Percentiles rank a stretch among this genome's conserved stretches.
These are phyloP conservation scores for Neonectria ditissima DNA, from an alignment of 2,329 filamentous ascomycete species.

Conservation along the genomic window DNA sequence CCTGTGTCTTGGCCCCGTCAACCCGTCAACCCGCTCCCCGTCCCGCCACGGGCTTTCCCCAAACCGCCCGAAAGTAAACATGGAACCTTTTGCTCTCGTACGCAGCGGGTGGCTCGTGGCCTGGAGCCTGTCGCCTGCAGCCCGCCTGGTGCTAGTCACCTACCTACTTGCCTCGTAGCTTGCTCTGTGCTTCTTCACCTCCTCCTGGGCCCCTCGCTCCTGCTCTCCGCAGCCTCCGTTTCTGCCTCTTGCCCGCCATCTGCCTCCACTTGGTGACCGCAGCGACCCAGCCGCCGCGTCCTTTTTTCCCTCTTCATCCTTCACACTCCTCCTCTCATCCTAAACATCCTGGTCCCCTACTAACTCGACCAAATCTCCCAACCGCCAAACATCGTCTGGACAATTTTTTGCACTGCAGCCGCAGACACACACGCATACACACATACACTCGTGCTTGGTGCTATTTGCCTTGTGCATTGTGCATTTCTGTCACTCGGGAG, in stretches of 20 bases:
- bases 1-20: constrained; percentile 30
- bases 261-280: constrained; percentile 29
- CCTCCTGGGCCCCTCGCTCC: constrained; percentile 4
- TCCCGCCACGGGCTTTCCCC: constrained; percentile 40
- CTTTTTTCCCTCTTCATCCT: constrained; percentile 35
- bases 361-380: constrained; percentile 26
- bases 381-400: constrained; percentile 12
- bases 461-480: constrained; percentile 35
- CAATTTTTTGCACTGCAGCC: constrained; percentile 34
- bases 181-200: constrained; percentile 5
- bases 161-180: not conserved
- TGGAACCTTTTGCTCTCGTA: constrained; percentile 17
- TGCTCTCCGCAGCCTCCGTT: constrained; percentile 1
- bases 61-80: constrained; percentile 45
- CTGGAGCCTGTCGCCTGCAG: not conserved
- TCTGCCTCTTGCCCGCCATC: constrained; percentile 11
- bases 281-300: constrained; percentile 22
- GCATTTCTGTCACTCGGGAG: constrained; percentile 40
- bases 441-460: constrained; percentile 26
- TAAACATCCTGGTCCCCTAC: constrained; percentile 38
- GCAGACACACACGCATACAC: no score
- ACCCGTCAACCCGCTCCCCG: constrained; percentile 35
- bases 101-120: not conserved
- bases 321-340: constrained; percentile 26
- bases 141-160: not conserved